Evolutionary conservation across 164 flowering plant genomes (phyloP).

Genomic region (Nelumbo lutea): DNA sequence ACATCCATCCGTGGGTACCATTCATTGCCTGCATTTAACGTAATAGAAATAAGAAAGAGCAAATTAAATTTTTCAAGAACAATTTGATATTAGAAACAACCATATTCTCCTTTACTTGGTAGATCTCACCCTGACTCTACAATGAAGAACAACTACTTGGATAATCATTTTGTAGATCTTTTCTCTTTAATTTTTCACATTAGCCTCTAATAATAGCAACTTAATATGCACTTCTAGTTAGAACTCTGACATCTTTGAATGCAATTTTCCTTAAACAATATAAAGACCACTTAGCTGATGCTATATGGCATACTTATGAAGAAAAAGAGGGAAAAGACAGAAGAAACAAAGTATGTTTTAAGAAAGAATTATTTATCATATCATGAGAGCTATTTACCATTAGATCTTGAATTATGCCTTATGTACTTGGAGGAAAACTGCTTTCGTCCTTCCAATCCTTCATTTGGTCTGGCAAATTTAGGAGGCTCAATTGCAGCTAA

Average conservation of each 20-base stretch:
- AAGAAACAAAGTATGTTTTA: no score
- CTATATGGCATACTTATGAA: not conserved
- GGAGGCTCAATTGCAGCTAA: slow-evolving; percentile 34
- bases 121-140: not conserved
- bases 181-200: not conserved
- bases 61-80: not conserved
- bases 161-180: not conserved
- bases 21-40: slow-evolving; percentile 34
- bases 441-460: slow-evolving; percentile 3
- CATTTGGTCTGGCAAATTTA: slow-evolving; percentile 38
- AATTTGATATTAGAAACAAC: not conserved
- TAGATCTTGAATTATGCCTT: slow-evolving; percentile 8
- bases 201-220: not conserved
- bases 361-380: not conserved
- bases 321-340: not conserved
- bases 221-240: not conserved
- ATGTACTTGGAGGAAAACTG: slow-evolving; percentile 14
- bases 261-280: not conserved
- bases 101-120: not conserved
- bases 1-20: slow-evolving; percentile 73
- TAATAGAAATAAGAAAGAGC: not conserved
- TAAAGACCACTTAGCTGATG: not conserved
- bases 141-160: not conserved
- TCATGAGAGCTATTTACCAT: slow-evolving; percentile 19
- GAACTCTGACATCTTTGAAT: not conserved